phyloP scores from a whole-genome alignment of 768 basidiomycete genomes.

The Kwoniella botswanensis region DNA sequence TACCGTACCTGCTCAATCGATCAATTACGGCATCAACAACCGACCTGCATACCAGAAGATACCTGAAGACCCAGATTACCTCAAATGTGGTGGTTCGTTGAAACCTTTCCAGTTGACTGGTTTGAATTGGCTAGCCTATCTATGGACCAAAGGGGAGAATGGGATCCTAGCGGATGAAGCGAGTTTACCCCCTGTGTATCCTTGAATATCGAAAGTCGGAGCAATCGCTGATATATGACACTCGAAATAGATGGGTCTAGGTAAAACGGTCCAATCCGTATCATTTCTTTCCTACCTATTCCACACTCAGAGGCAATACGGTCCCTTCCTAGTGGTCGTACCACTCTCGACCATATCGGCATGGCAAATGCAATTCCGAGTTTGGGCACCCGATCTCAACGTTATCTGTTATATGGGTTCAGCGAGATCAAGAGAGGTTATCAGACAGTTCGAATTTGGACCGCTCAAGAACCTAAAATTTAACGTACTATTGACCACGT shows the following conservation, averaged over 20 bases:
- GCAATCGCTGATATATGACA: neutral
- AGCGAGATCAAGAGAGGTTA: slow-evolving; percentile 82
- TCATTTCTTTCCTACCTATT: slow-evolving; percentile 92
- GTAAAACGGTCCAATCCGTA: slow-evolving; percentile 96
- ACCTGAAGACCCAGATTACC: slow-evolving; percentile 83
- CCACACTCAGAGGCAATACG: slow-evolving; percentile 88
- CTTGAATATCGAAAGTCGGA: too few species aligned
- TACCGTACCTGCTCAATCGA: slow-evolving; percentile 84
- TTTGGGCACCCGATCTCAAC: slow-evolving; percentile 96
- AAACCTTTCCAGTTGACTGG: slow-evolving; percentile 99
- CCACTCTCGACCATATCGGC: slow-evolving; percentile 97
- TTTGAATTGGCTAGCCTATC: slow-evolving; percentile 96
- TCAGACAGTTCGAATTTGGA: slow-evolving; percentile 91
- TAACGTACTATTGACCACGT: slow-evolving; percentile 96
- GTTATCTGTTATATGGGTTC: slow-evolving; percentile 96
- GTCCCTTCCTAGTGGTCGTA: slow-evolving; percentile 96
- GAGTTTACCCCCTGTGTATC: slow-evolving; percentile 6
- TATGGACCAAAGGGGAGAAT: slow-evolving; percentile 93
- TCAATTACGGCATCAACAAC: slow-evolving; percentile 67
- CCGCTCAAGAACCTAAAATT: slow-evolving; percentile 85
- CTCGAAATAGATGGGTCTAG: slow-evolving; percentile 79
- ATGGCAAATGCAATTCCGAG: slow-evolving; percentile 92
- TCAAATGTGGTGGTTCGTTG: slow-evolving; percentile 79
- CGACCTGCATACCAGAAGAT: slow-evolving; percentile 84
- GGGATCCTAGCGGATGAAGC: slow-evolving; percentile 94